Conservation (phyloP, 345 rosid genomes). For the Adansonia digitata region DNA sequence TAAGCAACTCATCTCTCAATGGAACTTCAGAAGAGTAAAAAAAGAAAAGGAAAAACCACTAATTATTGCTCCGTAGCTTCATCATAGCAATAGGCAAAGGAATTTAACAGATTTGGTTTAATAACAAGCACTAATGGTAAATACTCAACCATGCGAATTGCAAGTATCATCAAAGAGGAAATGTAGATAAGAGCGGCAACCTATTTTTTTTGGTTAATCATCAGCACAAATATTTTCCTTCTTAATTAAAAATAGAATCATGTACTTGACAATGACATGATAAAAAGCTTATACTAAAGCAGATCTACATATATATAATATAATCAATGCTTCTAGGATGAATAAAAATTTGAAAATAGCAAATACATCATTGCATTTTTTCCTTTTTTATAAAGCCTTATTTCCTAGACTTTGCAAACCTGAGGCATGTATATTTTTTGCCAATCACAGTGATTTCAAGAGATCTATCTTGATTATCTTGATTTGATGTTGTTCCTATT, state of each 20-base stretch:
- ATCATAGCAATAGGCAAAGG: too few species aligned
- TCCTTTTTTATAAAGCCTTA: constrained; percentile 24
- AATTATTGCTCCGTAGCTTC: not conserved
- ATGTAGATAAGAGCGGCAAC: not conserved
- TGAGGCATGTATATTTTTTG: constrained; percentile 38
- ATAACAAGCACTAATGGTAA: not conserved
- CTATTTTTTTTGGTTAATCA: not conserved
- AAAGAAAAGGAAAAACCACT: too few species aligned
- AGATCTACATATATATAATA: constrained; percentile 11
- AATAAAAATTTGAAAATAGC: constrained; percentile 3
- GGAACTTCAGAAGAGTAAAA: not conserved
- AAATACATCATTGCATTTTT: not conserved
- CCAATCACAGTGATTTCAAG: constrained; percentile 16
- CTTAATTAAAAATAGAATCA: constrained; percentile 13
- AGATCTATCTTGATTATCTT: constrained; percentile 95
- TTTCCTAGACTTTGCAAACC: constrained; percentile 93
- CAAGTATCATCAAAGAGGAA: not conserved
- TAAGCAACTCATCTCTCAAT: not conserved
- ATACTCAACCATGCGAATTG: not conserved
- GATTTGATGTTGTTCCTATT: constrained; percentile 94
- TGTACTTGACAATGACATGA: not conserved
- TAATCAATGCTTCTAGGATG: constrained; percentile 8
- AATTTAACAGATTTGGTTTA: not conserved
- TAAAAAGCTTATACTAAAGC: constrained; percentile 3
- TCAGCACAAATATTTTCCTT: not conserved